Conservation (phyloP, 352 stramenopile species). For the Globisporangium heterothallicum region DNA sequence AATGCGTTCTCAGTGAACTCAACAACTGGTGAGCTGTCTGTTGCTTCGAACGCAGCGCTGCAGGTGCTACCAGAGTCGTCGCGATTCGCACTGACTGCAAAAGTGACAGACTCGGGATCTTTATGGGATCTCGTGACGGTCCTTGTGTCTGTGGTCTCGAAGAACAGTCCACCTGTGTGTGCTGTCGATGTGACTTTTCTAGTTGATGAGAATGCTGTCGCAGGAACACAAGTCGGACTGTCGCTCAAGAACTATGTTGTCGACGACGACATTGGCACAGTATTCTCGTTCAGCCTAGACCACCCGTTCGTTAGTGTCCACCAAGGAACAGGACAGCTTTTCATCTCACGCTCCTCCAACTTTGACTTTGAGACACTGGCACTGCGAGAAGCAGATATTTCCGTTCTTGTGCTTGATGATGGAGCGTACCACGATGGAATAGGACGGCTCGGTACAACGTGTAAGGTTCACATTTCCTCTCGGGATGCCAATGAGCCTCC, state of each 20-base stretch:
- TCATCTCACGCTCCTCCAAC: conserved; percentile 16
- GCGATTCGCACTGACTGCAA: conserved; percentile 1
- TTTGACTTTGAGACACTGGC: conserved; percentile 11
- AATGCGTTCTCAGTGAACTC: conserved; percentile 3
- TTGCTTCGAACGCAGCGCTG: background rate
- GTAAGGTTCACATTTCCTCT: conserved; percentile 15
- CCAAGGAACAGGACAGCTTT: conserved; percentile 21
- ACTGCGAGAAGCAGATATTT: conserved; percentile 7
- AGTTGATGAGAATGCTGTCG: conserved; percentile 2
- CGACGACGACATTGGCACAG: conserved; percentile 20
- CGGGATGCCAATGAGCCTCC: conserved; percentile 20
- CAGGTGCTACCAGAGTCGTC: background rate
- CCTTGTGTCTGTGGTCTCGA: background rate
- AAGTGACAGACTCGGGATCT: conserved; percentile 3
- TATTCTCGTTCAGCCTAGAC: conserved; percentile 19
- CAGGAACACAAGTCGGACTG: conserved; percentile 4
- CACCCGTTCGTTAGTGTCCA: conserved; percentile 22
- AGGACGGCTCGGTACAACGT: conserved; percentile 20
- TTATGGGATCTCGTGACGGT: background rate
- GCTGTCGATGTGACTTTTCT: background rate
- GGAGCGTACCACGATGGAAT: conserved; percentile 24
- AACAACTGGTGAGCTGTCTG: conserved; percentile 5
- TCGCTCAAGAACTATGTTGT: conserved; percentile 7
- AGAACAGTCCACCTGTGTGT: conserved; percentile 9
- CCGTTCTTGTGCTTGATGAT: conserved; percentile 24